These are phyloP conservation scores for Ochetophila trinervis DNA, from an alignment of 306 rosid genomes.

Conservation along the genomic window DNA sequence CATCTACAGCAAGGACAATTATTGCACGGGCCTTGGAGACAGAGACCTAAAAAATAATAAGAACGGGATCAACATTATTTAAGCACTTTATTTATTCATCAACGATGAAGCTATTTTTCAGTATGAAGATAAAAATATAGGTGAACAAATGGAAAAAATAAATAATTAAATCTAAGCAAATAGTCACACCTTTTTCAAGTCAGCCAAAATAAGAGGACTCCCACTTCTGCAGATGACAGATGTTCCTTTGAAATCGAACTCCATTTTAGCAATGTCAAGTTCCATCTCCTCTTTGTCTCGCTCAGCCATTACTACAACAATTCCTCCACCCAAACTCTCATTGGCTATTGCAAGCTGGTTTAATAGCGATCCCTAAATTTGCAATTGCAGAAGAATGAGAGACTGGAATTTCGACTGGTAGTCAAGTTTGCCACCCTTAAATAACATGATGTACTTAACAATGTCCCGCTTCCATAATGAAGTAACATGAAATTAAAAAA, in stretches of 20 bases:
- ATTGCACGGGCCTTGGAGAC: conserved; percentile 93
- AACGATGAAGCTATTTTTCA: no score
- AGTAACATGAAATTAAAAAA: conserved; percentile 2
- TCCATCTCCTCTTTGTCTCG: conserved; percentile 95
- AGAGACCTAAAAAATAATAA: conserved; percentile 53
- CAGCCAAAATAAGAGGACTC: conserved; percentile 85
- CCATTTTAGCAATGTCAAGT: conserved; percentile 92
- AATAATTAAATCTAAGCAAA: not conserved
- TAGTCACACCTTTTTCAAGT: conserved; percentile 68
- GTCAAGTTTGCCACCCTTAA: conserved; percentile 18
- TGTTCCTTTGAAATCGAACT: conserved; percentile 85
- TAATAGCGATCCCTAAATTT: conserved; percentile 71
- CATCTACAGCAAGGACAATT: conserved; percentile 89
- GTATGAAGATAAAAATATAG: not conserved
- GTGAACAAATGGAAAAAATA: not conserved
- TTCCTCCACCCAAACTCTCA: conserved; percentile 85
- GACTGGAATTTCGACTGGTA: conserved; percentile 1
- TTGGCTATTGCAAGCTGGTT: conserved; percentile 91
- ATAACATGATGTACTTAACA: conserved; percentile 11
- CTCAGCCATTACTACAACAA: conserved; percentile 92
- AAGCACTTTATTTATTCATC: not conserved
- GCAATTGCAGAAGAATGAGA: conserved; percentile 14
- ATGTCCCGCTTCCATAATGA: conserved; percentile 10
- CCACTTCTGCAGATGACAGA: conserved; percentile 94
- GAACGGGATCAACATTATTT: conserved; percentile 13